Evolutionary conservation across 305 asterid genomes (phyloP), one percentile per base, ranked within the genome.

Genomic region (Plantago coronopus): DNA sequence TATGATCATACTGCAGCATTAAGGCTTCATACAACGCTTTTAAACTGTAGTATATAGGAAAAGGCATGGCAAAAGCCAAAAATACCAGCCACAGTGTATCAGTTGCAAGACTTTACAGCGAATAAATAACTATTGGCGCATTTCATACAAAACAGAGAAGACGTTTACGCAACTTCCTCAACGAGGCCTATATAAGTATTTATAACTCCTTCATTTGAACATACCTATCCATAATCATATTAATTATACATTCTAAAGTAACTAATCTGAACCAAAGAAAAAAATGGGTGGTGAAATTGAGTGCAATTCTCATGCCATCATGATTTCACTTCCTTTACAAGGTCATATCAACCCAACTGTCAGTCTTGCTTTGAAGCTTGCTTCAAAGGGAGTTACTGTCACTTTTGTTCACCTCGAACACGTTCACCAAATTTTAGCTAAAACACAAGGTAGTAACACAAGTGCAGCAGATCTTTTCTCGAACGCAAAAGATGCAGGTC

Each of bases 351-450:
- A 44, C 54, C 81, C 76, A 2, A 56, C 69, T 25, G 62, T 65
- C 12, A 57, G 65, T 61, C 69, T 76, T 16, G 63, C 78, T 3
- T 17, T 68, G 13, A 63, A 67, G 19, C 80, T 75, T 15, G 76
- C 80, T 21, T 57, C 74, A 21, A 48, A 37, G 0, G 70, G 61
- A 48, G 55, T 75, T 46, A 43, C 57, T 11, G 18, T 71, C 58
- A 76, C 81, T 7, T 83, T 80, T 53, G 78, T 74, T 1, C 74
- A 80, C 46, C 73, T 78, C 0, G 69, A 76, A 47, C 68, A 64
- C 7, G 69, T 73, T 31, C 83, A 82, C 54, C 71, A 74, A n/a
- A 69, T 66, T 45, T 71, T 79, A 20, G 44, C 79, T 7, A 64
- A 67, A 16, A 59, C 72, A 2, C 82, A 59, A 22, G 22, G 2